These are phyloP conservation scores for Lactarius akahatsu DNA, from an alignment of 768 basidiomycete species.

Conservation along the genomic window DNA sequence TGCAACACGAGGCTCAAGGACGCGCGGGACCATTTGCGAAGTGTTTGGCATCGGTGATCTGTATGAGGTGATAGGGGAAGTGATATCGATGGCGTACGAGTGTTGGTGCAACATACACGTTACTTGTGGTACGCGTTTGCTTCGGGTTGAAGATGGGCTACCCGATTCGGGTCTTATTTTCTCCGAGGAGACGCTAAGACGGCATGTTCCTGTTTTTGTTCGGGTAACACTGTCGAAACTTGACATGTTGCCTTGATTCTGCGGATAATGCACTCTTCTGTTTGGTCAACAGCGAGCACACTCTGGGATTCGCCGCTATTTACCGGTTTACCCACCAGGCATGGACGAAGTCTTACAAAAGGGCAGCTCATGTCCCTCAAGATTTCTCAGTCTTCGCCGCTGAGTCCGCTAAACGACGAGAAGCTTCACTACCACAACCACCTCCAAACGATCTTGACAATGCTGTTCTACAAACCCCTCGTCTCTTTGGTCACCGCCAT, in stretches of 20 bases:
- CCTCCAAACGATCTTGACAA: background rate
- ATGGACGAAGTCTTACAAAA: constrained; percentile 7
- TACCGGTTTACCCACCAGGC: background rate
- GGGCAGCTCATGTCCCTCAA: background rate
- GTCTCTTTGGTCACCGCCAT: constrained; percentile 2
- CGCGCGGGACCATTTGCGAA: too few relatives aligned
- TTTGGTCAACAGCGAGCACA: background rate
- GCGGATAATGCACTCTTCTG: background rate
- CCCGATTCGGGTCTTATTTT: background rate
- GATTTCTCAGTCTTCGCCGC: background rate
- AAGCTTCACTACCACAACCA: background rate
- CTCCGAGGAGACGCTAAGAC: background rate
- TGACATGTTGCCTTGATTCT: background rate
- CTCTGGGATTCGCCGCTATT: background rate
- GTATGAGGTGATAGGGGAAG: too few relatives aligned
- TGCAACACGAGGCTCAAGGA: too few relatives aligned
- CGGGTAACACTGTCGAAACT: background rate
- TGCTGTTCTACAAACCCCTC: constrained; percentile 6
- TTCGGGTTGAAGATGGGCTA: too few relatives aligned
- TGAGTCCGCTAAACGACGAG: background rate
- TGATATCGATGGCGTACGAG: too few relatives aligned
- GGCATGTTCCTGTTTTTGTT: background rate
- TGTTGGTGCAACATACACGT: too few relatives aligned
- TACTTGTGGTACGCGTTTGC: too few relatives aligned
- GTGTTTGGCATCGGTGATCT: too few relatives aligned